Conservation (phyloP, 768 basidiomycete species). For the Naematelia encephala region DNA sequence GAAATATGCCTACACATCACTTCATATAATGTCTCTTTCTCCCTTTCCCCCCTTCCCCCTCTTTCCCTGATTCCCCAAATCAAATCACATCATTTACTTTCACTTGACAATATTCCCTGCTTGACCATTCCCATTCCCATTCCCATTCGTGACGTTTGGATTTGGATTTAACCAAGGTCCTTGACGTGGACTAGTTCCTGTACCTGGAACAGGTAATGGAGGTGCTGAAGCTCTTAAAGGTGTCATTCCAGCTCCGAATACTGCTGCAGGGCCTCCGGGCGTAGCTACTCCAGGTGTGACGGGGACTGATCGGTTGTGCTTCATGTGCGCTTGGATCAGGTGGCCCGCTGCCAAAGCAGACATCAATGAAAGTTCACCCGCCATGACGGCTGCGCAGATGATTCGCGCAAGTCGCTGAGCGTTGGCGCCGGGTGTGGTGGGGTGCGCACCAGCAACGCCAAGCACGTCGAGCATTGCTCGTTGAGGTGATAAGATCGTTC, state of each 20-base stretch:
- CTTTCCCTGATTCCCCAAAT: background rate
- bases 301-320: slow-evolving; percentile 80
- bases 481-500: slow-evolving; percentile 88
- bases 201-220: background rate
- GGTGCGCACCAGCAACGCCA: slow-evolving; percentile 84
- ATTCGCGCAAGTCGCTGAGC: slow-evolving; percentile 84
- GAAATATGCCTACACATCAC: background rate
- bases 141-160: background rate
- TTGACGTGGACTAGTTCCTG: background rate
- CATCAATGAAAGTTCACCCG: slow-evolving; percentile 88
- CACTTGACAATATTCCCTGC: background rate
- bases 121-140: background rate
- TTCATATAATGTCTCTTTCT: no score
- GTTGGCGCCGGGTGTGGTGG: slow-evolving; percentile 79
- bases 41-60: no score
- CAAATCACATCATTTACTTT: background rate
- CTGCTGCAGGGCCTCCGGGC: slow-evolving; percentile 30
- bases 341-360: slow-evolving; percentile 92
- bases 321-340: slow-evolving; percentile 86
- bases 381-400: slow-evolving; percentile 91
- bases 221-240: background rate
- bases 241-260: slow-evolving; percentile 11
- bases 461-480: slow-evolving; percentile 88
- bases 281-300: slow-evolving; percentile 65
- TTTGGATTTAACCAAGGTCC: background rate